Evolutionary conservation across 164 flowering plant genomes (phyloP).

Genomic region (Vitis rotundifolia): DNA sequence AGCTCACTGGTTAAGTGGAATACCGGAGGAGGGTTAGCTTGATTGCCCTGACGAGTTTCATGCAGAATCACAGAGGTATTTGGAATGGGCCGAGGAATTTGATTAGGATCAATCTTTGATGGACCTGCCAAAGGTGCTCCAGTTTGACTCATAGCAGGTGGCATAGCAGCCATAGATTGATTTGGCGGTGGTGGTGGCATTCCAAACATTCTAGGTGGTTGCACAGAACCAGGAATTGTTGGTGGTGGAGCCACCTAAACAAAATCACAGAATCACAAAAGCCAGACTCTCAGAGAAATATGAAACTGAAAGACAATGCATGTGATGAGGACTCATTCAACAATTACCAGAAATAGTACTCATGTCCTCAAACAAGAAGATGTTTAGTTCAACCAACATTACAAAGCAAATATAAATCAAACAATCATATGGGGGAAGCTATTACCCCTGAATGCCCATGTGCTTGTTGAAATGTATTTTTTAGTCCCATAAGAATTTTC

Average conservation of each 20-base stretch:
- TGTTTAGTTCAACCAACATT: too few species aligned
- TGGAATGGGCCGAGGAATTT: conserved; percentile 88
- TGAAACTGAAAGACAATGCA: too few species aligned
- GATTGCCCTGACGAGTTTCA: conserved; percentile 88
- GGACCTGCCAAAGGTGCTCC: conserved; percentile 57
- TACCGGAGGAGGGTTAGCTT: conserved; percentile 92
- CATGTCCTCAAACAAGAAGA: too few species aligned
- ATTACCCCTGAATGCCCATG: too few species aligned
- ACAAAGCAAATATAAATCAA: too few species aligned
- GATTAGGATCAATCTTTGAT: conserved; percentile 92
- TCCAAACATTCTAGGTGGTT: conserved; percentile 73
- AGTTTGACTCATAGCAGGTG: conserved; percentile 65
- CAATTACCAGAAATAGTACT: too few species aligned
- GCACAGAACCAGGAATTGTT: conserved; percentile 53
- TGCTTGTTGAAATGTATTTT: too few species aligned
- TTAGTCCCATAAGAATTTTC: too few species aligned
- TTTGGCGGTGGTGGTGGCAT: conserved; percentile 59
- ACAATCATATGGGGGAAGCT: too few species aligned
- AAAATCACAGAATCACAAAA: conserved; percentile 8
- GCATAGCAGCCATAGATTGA: conserved; percentile 59
- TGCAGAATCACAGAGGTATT: conserved; percentile 49
- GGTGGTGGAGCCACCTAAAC: conserved; percentile 40
- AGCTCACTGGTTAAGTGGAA: neutral
- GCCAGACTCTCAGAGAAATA: conserved; percentile 3
- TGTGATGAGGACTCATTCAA: too few species aligned